Conservation (phyloP, 1,284 basidiomycete genomes). For the Moesziomyces sp. region DNA sequence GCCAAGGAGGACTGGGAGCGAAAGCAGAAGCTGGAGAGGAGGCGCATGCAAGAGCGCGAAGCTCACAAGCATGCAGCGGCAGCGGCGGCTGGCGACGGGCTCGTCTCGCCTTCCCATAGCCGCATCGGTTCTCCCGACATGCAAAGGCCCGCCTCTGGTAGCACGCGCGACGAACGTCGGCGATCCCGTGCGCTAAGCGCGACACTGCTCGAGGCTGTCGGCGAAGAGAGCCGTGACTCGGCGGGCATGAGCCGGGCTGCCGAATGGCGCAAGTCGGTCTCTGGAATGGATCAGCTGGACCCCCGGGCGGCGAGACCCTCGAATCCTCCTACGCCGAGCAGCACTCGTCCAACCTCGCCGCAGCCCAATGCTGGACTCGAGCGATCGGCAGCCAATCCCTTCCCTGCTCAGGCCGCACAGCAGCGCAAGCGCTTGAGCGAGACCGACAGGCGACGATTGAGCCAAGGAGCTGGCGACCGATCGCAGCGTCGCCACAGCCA, state of each 20-base stretch:
- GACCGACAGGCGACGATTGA: constrained; percentile 45
- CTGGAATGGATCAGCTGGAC: constrained; percentile 32
- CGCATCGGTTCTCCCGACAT: constrained; percentile 22
- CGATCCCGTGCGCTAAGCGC: constrained; percentile 38
- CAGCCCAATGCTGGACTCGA: constrained; percentile 7
- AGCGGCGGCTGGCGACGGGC: constrained; percentile 10
- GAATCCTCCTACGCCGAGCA: constrained; percentile 17
- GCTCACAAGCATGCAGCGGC: constrained; percentile 30
- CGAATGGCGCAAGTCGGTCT: constrained; percentile 44
- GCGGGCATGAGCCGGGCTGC: constrained; percentile 23
- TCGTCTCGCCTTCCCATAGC: constrained; percentile 14
- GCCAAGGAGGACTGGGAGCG: constrained; percentile 52
- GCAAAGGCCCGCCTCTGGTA: constrained; percentile 1
- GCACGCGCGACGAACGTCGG: constrained; percentile 32
- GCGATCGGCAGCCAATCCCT: constrained; percentile 14
- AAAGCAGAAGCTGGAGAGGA: constrained; percentile 35
- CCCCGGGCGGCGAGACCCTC: constrained; percentile 17
- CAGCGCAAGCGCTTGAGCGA: constrained; percentile 32
- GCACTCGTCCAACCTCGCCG: constrained; percentile 30
- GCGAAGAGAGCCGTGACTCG: constrained; percentile 20
- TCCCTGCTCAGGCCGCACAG: constrained; percentile 19
- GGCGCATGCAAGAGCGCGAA: constrained; percentile 43
- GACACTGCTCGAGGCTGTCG: constrained; percentile 38
- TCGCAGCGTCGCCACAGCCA: constrained; percentile 28
- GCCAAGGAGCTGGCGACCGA: constrained; percentile 45